Percentiles rank a stretch among this genome's conserved stretches.
Conservation (phyloP, 2,329 filamentous ascomycete genomes). For the Achaetomium macrosporum region DNA sequence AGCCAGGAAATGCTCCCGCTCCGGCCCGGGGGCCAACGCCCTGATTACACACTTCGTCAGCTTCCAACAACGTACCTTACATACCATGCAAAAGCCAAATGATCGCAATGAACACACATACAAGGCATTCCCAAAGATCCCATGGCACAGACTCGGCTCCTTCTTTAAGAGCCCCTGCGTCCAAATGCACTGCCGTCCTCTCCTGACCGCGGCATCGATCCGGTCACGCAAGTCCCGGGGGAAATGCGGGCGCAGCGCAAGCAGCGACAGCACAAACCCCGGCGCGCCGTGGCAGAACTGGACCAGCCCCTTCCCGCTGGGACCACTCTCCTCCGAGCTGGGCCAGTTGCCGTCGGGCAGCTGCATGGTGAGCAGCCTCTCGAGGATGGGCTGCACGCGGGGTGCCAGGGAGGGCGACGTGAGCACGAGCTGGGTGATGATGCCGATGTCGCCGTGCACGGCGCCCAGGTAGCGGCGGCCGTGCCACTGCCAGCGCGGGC, state of each 20-base stretch:
- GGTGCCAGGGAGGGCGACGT: slow-evolving; percentile 50
- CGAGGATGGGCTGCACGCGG: slow-evolving; percentile 47
- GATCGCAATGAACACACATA: slow-evolving; percentile 26
- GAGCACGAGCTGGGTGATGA: slow-evolving; percentile 62
- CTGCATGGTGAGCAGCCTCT: slow-evolving; percentile 53
- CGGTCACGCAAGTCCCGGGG: slow-evolving; percentile 41
- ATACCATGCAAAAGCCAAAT: too few species aligned
- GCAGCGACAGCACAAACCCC: slow-evolving; percentile 49
- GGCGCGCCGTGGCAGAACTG: slow-evolving; percentile 59
- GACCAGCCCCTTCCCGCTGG: slow-evolving; percentile 34
- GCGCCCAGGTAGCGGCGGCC: slow-evolving; percentile 59
- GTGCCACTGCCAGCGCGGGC: slow-evolving; percentile 56
- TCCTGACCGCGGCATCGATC: slow-evolving; percentile 44
- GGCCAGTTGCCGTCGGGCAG: slow-evolving; percentile 32
- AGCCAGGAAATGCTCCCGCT: slow-evolving; percentile 46
- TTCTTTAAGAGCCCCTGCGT: slow-evolving; percentile 52
- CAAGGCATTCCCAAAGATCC: slow-evolving; percentile 53
- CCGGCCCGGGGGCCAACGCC: slow-evolving; percentile 17
- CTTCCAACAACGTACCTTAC: neutral
- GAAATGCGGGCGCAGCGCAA: slow-evolving; percentile 45
- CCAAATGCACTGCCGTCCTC: slow-evolving; percentile 45
- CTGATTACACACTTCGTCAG: slow-evolving; percentile 7
- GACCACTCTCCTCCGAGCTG: slow-evolving; percentile 15
- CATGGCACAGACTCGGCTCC: slow-evolving; percentile 54
- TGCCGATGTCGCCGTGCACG: slow-evolving; percentile 62